These are phyloP conservation scores for Simplicillium aogashimaense DNA, from an alignment of 2,329 filamentous ascomycete species.

Conservation along the genomic window DNA sequence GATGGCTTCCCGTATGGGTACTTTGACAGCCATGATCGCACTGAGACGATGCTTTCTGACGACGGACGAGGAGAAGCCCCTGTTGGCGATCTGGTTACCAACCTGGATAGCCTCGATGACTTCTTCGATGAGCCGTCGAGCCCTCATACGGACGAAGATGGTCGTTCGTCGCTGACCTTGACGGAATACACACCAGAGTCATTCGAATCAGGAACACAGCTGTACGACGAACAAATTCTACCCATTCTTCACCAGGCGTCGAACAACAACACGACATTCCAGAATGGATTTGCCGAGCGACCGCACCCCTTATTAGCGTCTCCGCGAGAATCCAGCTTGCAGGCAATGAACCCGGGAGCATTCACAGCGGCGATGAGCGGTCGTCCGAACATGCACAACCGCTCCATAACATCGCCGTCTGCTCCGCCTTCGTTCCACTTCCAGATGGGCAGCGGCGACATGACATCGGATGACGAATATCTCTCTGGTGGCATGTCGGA, in stretches of 20 bases:
- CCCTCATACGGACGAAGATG: constrained; percentile 47
- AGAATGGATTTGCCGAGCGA: constrained; percentile 78
- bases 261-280: constrained; percentile 71
- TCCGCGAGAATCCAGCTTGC: constrained; percentile 48
- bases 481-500: constrained; percentile 71
- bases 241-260: constrained; percentile 83
- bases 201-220: constrained; percentile 65
- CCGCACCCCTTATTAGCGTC: constrained; percentile 38
- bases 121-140: constrained; percentile 66
- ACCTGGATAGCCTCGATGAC: constrained; percentile 69
- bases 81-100: constrained; percentile 66
- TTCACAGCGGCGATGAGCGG: constrained; percentile 35
- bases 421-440: constrained; percentile 44
- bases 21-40: constrained; percentile 61
- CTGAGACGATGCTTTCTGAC: constrained; percentile 89
- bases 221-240: constrained; percentile 89
- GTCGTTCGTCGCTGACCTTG: constrained; percentile 50
- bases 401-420: constrained; percentile 77
- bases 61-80: constrained; percentile 63
- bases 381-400: constrained; percentile 63
- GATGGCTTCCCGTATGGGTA: constrained; percentile 82
- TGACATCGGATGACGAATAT: constrained; percentile 68
- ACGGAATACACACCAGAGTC: constrained; percentile 56
- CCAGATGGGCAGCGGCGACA: constrained; percentile 46
- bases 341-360: constrained; percentile 53